phyloP scores from a whole-genome alignment of 2,329 filamentous ascomycete genomes.

The Fusarium bulbicola region DNA sequence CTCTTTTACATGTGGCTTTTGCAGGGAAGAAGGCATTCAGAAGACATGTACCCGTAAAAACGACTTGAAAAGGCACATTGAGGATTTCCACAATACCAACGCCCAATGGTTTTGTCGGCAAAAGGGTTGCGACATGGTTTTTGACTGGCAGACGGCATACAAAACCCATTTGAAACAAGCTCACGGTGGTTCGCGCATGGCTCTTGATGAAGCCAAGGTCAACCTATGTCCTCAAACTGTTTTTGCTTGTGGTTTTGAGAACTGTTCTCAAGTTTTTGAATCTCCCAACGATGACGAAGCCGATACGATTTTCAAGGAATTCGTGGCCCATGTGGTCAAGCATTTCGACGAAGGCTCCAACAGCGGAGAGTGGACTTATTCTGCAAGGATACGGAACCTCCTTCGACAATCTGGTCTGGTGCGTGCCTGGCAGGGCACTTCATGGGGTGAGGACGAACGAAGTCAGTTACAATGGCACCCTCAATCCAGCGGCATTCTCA shows the following conservation, averaged over 20 bases:
- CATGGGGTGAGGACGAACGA: slow-evolving; percentile 48
- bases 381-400: slow-evolving; percentile 56
- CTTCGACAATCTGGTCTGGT: slow-evolving; percentile 52
- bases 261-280: slow-evolving; percentile 56
- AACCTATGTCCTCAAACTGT: slow-evolving; percentile 57
- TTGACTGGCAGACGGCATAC: slow-evolving; percentile 60
- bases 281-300: slow-evolving; percentile 52
- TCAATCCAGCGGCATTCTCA: slow-evolving; percentile 52
- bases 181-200: slow-evolving; percentile 54
- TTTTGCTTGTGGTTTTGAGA: slow-evolving; percentile 59
- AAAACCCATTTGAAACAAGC: slow-evolving; percentile 57
- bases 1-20: slow-evolving; percentile 53
- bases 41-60: slow-evolving; percentile 58
- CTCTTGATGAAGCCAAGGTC: slow-evolving; percentile 54
- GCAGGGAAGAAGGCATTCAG: slow-evolving; percentile 52
- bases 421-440: slow-evolving; percentile 50
- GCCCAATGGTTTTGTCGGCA: slow-evolving; percentile 58
- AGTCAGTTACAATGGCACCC: slow-evolving; percentile 53
- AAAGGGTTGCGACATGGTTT: slow-evolving; percentile 54
- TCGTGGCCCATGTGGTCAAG: slow-evolving; percentile 57
- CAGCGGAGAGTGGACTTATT: slow-evolving; percentile 56
- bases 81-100: slow-evolving; percentile 58
- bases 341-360: slow-evolving; percentile 56
- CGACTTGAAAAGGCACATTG: slow-evolving; percentile 59
- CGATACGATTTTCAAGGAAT: slow-evolving; percentile 53